Conservation (phyloP, 495 filamentous ascomycete species). For the Wilcoxina mikolae region DNA sequence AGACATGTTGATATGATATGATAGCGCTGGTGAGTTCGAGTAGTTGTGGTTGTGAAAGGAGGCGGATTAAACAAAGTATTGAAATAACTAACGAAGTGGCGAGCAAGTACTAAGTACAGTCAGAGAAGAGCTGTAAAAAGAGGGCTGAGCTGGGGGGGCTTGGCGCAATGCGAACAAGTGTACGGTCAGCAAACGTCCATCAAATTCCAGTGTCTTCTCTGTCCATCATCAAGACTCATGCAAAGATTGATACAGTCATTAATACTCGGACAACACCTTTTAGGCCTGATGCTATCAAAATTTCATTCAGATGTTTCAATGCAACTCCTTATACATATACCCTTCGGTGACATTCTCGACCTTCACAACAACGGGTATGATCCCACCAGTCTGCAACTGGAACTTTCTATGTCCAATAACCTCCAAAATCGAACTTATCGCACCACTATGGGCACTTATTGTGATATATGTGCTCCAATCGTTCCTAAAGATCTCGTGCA, state of each 20-base stretch:
- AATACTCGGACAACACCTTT: too few species aligned
- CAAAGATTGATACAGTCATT: too few species aligned
- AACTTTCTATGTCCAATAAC: constrained; percentile 48
- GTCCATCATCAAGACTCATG: background rate
- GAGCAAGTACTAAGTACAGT: too few species aligned
- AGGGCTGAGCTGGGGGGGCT: background rate
- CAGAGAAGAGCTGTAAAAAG: background rate
- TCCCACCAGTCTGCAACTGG: constrained; percentile 47
- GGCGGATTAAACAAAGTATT: too few species aligned
- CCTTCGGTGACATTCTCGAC: too few species aligned
- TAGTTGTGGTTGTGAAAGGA: background rate
- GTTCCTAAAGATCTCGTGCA: constrained; percentile 49
- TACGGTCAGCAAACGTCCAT: constrained; percentile 2
- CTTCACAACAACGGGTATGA: constrained; percentile 55
- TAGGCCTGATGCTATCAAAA: too few species aligned
- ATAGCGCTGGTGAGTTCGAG: too few species aligned
- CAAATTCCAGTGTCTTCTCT: constrained; percentile 5
- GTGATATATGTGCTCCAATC: constrained; percentile 50
- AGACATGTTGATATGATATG: constrained; percentile 35
- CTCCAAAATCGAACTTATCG: constrained; percentile 22
- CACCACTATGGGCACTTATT: constrained; percentile 45
- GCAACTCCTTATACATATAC: too few species aligned
- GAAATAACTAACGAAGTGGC: too few species aligned
- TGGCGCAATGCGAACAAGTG: background rate
- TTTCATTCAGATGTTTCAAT: too few species aligned